phyloP scores from a whole-genome alignment of 345 rosid species.

The Hypericum androsaemum region DNA sequence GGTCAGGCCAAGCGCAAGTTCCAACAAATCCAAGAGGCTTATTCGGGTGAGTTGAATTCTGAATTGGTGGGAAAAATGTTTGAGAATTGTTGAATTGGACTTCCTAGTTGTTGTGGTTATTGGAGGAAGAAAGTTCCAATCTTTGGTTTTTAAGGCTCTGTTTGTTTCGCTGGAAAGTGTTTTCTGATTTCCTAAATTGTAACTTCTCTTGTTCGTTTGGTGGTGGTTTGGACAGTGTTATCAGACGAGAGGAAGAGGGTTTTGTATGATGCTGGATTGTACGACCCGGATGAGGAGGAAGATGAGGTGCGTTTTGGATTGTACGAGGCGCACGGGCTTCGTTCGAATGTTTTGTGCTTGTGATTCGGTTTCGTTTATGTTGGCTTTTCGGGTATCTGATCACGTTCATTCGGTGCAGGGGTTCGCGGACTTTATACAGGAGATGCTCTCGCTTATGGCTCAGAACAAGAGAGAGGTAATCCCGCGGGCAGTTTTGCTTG shows the following conservation, averaged over 20 bases:
- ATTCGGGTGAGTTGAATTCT: conserved; percentile 28
- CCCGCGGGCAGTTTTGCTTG: too few species aligned
- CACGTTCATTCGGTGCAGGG: conserved; percentile 25
- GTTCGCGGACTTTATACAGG: conserved; percentile 40
- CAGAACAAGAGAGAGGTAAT: conserved; percentile 33
- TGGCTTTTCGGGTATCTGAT: not conserved
- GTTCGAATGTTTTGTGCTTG: not conserved
- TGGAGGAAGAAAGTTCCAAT: too few species aligned
- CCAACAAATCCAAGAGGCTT: conserved; percentile 56
- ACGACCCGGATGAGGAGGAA: conserved; percentile 34
- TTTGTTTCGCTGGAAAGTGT: too few species aligned
- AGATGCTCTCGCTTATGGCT: conserved; percentile 40
- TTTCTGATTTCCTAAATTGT: too few species aligned
- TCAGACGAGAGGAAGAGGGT: conserved; percentile 40
- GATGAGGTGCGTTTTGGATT: conserved; percentile 29
- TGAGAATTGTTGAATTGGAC: not conserved
- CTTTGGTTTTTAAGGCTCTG: too few species aligned
- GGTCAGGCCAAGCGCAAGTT: conserved; percentile 40
- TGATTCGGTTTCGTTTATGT: not conserved
- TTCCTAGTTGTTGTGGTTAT: not conserved
- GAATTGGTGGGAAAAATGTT: not conserved
- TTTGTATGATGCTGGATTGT: conserved; percentile 39
- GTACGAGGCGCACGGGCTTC: too few species aligned
- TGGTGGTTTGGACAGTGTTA: conserved; percentile 28
- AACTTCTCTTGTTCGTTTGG: too few species aligned